Evolutionary conservation across 257 asterid species (phyloP).

Genomic region (Ilex asprella): DNA sequence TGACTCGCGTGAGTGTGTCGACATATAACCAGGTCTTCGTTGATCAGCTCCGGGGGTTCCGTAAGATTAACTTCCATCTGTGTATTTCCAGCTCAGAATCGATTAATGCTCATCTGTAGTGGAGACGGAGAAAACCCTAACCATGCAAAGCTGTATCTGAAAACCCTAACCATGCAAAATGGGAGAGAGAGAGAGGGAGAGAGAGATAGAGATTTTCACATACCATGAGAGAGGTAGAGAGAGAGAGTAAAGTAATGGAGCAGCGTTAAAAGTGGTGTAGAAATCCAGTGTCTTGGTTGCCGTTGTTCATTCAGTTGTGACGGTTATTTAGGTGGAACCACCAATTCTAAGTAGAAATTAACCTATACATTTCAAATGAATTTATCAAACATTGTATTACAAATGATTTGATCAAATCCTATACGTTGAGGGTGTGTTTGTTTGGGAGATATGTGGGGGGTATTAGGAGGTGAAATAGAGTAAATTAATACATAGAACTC

Average conservation of each 20-base stretch:
- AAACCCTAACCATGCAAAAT: neutral
- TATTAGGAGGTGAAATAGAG: too few relatives aligned
- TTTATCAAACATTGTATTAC: too few relatives aligned
- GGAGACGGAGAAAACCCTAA: neutral
- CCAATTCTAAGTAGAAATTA: too few relatives aligned
- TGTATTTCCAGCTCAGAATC: neutral
- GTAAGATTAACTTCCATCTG: neutral
- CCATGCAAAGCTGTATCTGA: neutral
- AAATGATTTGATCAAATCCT: too few relatives aligned
- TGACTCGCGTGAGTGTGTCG: slow-evolving; percentile 13
- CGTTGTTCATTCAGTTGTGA: neutral
- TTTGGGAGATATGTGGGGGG: too few relatives aligned
- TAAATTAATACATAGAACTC: too few relatives aligned
- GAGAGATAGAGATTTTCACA: too few relatives aligned
- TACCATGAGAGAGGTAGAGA: too few relatives aligned
- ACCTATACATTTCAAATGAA: too few relatives aligned
- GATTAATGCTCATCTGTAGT: neutral
- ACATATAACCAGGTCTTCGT: slow-evolving; percentile 28
- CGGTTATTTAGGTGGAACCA: neutral
- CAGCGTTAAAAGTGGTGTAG: neutral
- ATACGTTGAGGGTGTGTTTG: too few relatives aligned
- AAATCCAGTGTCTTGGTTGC: neutral
- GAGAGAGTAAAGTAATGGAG: neutral
- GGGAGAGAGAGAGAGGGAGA: neutral
- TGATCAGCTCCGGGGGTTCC: neutral